Percentiles rank a stretch among this genome's conserved stretches.
phyloP scores from a whole-genome alignment of 2,329 filamentous ascomycete species.

The Fusarium sp. region DNA sequence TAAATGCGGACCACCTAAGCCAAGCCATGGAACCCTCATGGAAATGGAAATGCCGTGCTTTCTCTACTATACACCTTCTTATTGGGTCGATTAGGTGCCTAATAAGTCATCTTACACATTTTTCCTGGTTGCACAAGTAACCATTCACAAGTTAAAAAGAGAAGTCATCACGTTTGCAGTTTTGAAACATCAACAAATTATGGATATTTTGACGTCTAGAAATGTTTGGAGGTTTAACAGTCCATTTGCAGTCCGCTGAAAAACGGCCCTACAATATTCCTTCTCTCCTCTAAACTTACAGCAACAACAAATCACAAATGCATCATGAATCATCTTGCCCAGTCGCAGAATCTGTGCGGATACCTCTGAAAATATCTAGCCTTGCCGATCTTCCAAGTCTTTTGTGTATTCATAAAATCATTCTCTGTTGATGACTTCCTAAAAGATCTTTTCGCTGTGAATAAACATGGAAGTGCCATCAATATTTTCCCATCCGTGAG shows the following conservation, averaged over 20 bases:
- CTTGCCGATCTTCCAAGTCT: neutral
- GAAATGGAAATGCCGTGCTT: neutral
- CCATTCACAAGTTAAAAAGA: neutral
- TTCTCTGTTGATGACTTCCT: too few species aligned
- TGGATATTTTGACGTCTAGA: neutral
- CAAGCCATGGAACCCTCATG: neutral
- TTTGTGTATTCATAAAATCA: neutral
- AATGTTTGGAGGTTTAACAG: neutral
- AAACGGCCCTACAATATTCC: conserved; percentile 11
- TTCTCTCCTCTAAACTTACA: neutral
- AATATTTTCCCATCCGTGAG: neutral
- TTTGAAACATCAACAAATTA: neutral
- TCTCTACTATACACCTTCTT: neutral
- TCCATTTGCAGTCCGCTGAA: too few species aligned
- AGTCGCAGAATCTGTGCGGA: neutral
- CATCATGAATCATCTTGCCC: conserved; percentile 1
- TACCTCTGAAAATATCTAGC: neutral
- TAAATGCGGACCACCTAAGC: conserved; percentile 5
- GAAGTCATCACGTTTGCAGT: neutral
- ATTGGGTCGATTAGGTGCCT: conserved; percentile 1
- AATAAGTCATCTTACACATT: neutral
- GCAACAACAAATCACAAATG: neutral
- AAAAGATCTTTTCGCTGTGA: neutral
- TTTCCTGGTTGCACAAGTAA: neutral
- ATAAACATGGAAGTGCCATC: conserved; percentile 7